Evolutionary conservation across 2,329 filamentous ascomycete genomes (phyloP).

Genomic region (Talaromyces rugulosus): DNA sequence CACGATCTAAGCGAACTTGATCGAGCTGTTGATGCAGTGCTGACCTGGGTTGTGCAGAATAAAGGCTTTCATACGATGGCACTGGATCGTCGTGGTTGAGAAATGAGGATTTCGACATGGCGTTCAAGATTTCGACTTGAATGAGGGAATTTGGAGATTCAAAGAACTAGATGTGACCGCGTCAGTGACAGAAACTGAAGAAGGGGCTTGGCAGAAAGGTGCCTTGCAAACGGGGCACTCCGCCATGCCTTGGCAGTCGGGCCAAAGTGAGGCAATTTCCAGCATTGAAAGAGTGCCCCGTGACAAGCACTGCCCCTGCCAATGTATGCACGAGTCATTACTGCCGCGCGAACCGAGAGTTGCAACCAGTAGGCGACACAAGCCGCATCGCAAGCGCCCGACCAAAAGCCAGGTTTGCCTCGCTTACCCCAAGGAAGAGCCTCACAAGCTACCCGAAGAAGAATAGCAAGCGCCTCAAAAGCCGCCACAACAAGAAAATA

Average conservation of each 20-base stretch:
- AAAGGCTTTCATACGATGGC: slow-evolving; percentile 30
- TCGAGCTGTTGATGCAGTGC: slow-evolving; percentile 26
- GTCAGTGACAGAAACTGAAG: not conserved
- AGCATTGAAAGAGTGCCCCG: not conserved
- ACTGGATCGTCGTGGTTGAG: slow-evolving; percentile 24
- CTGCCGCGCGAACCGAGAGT: not conserved
- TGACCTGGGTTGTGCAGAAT: slow-evolving; percentile 1
- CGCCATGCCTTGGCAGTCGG: not conserved
- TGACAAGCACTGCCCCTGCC: not conserved
- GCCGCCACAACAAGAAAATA: not conserved
- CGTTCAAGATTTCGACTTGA: too few relatives aligned
- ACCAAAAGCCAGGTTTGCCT: not conserved
- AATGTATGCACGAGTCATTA: not conserved
- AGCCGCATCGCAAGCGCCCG: not conserved
- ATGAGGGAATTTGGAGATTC: not conserved
- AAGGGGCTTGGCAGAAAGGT: not conserved
- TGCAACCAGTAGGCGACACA: not conserved
- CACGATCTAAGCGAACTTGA: slow-evolving; percentile 36
- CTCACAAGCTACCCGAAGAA: not conserved
- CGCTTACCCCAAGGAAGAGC: not conserved
- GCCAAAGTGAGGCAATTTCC: not conserved
- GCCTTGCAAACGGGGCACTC: not conserved
- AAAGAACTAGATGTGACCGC: not conserved
- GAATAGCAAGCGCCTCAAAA: not conserved
- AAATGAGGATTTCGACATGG: slow-evolving; percentile 12